Conservation (phyloP, 2,329 filamentous ascomycete genomes). For the Aspergillus luchuensis region DNA sequence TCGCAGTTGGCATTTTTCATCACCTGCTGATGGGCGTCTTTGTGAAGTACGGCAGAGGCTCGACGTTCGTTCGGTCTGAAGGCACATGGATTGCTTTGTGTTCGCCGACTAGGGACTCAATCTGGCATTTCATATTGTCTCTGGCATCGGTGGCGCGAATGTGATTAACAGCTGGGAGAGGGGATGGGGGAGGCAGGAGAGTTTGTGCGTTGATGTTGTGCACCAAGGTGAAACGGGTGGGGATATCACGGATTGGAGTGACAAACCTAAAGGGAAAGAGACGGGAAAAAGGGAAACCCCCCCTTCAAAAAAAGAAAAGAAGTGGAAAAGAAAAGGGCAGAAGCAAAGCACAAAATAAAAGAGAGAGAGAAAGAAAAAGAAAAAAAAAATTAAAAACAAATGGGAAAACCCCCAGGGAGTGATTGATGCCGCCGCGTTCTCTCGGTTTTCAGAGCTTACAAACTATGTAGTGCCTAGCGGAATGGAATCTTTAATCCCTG, state of each 20-base stretch:
- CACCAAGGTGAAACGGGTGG: not conserved
- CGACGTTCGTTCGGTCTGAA: not conserved
- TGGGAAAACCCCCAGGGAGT: conserved; percentile 7
- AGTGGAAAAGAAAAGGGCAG: conserved; percentile 14
- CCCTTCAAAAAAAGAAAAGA: not conserved
- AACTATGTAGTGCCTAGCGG: not conserved
- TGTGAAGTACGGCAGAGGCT: not conserved
- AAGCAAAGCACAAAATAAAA: conserved; percentile 10
- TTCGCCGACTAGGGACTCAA: not conserved
- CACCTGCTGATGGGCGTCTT: not conserved
- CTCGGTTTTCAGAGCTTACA: not conserved
- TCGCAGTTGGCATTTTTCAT: not conserved
- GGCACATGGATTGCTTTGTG: not conserved
- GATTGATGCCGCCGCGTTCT: conserved; percentile 9
- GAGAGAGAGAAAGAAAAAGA: conserved; percentile 4
- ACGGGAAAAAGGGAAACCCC: not conserved
- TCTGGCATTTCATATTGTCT: not conserved
- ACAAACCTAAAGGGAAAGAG: not conserved
- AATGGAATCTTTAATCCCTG: not conserved
- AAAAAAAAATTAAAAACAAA: conserved; percentile 8
- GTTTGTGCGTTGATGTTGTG: not conserved
- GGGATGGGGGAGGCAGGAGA: not conserved
- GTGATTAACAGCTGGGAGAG: no score
- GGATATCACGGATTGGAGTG: no score
- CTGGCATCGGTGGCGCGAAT: not conserved